A percentile compares a stretch with the other conserved stretches of the same genome.
Conservation (phyloP, 1,284 basidiomycete species). For the Microbotryum saponariae region DNA sequence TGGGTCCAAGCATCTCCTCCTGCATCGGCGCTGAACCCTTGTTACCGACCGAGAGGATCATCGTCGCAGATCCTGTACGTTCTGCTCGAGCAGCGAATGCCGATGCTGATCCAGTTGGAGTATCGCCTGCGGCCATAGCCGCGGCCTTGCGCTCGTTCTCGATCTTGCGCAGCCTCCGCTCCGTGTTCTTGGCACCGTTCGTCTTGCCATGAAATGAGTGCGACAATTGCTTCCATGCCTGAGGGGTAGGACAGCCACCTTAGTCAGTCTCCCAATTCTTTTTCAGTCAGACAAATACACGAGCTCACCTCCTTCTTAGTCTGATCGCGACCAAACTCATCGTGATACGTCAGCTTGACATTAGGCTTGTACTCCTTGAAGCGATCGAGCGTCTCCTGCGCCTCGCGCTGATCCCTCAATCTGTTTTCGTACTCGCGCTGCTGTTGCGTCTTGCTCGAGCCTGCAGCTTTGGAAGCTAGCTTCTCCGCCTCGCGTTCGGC, state of each 20-base stretch:
- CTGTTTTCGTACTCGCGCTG: constrained; percentile 92
- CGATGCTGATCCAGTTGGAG: constrained; percentile 80
- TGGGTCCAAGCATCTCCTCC: constrained; percentile 16
- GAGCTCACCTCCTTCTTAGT: constrained; percentile 66
- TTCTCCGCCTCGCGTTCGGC: constrained; percentile 73
- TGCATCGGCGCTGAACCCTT: constrained; percentile 50
- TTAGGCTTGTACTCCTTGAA: constrained; percentile 96
- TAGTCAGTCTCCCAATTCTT: background rate
- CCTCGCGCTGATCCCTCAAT: constrained; percentile 80
- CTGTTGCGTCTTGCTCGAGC: constrained; percentile 77
- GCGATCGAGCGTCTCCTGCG: constrained; percentile 67
- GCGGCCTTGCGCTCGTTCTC: constrained; percentile 84
- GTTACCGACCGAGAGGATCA: constrained; percentile 86
- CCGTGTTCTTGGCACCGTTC: constrained; percentile 85
- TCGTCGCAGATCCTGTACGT: constrained; percentile 86
- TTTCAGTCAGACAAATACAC: too few relatives aligned
- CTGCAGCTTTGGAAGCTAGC: constrained; percentile 49
- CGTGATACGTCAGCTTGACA: constrained; percentile 91
- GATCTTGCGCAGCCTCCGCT: constrained; percentile 87
- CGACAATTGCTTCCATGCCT: constrained; percentile 85
- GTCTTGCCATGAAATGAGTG: constrained; percentile 96
- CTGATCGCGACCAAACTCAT: constrained; percentile 84
- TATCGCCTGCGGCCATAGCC: constrained; percentile 86
- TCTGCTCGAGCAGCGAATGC: constrained; percentile 85
- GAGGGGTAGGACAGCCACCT: background rate